Base-by-base conservation (phyloP, 306 rosid genomes). In the Inga laurina region DNA sequence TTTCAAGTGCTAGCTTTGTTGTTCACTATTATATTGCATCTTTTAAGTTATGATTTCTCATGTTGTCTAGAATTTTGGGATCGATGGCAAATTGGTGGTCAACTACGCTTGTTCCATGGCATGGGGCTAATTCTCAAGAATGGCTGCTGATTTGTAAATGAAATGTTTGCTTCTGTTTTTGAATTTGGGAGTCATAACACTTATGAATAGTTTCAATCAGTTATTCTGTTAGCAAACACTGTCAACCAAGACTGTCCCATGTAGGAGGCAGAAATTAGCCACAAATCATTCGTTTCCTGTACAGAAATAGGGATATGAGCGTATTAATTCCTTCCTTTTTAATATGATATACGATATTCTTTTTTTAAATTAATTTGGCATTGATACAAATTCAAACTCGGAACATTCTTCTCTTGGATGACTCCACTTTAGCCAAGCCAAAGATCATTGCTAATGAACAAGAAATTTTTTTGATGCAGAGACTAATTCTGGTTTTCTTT, bases 21-120 rank as follows among this genome's bases (percentile, higher is more conserved):
- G 45, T 82, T 72, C 77, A 69, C n/a, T 79, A 57, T 79, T 22
- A 34, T 2, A 10, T 61, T 79, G 39, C 24, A 24, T 69, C 45
- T 12, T 75, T 74, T 70, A 21, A 46, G 57, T 62, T 73, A n/a
- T 74, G 45, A 12, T 66, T 51, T 77, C 37, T 77, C 83, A 12
- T 80, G 34, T 74, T 81, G 76, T 88, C 87, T 91, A 96, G 99
- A 96, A 94, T 86, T 92, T 96, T 81, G 98, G 99, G 72, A 87
- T 92, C 81, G 99, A 96, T 76, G 99, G 99, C 49, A 94, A 96
- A 84, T 89, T 96, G 83, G 93, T 96, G 72, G 93, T 91, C 66
- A 91, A 92, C 84, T 92, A 94, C 79, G 97, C 99, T 41, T 92
- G 94, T 84, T 92, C 98, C 76, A 94, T 96, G 97, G 99, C 98